These are phyloP conservation scores for Jackrogersella multiformis DNA, from an alignment of 495 filamentous ascomycete species.

Conservation along the genomic window DNA sequence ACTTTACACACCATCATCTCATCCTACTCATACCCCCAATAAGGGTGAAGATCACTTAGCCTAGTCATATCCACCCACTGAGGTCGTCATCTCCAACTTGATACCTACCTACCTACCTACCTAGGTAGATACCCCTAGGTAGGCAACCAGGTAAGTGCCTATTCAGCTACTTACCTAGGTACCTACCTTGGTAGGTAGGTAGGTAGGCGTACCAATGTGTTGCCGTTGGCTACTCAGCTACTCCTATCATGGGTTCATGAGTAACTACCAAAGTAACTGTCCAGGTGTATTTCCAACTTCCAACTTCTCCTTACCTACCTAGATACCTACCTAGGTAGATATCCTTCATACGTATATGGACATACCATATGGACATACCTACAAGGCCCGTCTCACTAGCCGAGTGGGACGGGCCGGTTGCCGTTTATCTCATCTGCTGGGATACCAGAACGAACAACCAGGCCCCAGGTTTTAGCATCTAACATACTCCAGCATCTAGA, in stretches of 20 bases:
- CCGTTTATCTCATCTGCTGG: constrained; percentile 34
- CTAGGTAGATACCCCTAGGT: background rate
- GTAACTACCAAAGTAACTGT: too few species aligned
- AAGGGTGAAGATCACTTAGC: too few species aligned
- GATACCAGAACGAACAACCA: constrained; percentile 18
- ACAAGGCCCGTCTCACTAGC: constrained; percentile 18
- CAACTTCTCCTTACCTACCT: background rate
- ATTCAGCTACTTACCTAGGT: background rate
- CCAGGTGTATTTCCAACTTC: too few species aligned
- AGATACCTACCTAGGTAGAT: background rate
- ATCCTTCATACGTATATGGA: background rate
- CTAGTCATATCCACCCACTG: too few species aligned
- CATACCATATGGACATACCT: background rate
- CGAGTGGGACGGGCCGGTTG: constrained; percentile 40
- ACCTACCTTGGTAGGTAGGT: too few species aligned
- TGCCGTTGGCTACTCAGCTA: too few species aligned
- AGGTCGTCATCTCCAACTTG: constrained; percentile 1
- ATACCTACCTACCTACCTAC: background rate
- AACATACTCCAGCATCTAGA: constrained; percentile 6
- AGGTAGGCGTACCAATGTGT: too few species aligned
- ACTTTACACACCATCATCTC: too few species aligned
- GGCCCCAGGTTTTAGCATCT: background rate
- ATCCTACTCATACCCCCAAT: too few species aligned
- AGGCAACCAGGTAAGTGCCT: background rate
- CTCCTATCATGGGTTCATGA: too few species aligned